Conservation (phyloP, 169 alveolate species). For the Plasmodium ovale region DNA sequence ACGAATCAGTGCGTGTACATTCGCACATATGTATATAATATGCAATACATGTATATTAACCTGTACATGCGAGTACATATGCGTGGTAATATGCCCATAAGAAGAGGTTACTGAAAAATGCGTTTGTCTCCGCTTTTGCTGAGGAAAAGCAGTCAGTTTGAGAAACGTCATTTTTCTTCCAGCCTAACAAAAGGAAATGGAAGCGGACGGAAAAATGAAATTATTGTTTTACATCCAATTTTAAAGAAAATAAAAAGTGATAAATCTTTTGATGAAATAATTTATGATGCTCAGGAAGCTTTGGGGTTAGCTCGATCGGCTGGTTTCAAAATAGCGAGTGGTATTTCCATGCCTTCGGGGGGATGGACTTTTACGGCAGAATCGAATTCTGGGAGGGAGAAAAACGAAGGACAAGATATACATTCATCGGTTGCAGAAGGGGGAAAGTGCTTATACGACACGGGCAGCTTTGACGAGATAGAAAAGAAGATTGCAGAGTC, state of each 20-base stretch:
- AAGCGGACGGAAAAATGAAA: no score
- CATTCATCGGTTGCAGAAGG: neutral
- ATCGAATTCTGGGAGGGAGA: neutral
- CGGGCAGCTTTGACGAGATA: neutral
- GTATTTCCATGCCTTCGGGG: constrained; percentile 74
- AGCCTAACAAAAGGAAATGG: no score
- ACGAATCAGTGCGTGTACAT: no score
- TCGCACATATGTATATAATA: no score
- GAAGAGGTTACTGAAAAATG: no score
- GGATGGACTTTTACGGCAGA: constrained; percentile 31
- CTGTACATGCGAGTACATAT: no score
- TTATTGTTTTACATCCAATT: constrained; percentile 67
- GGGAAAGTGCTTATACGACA: neutral
- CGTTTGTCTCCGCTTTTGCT: no score
- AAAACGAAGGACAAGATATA: constrained; percentile 3
- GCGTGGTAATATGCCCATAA: no score
- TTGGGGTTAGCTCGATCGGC: constrained; percentile 75
- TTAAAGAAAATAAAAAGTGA: constrained; percentile 26
- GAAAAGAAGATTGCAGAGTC: constrained; percentile 73
- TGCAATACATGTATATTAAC: no score
- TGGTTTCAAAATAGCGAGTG: constrained; percentile 57
- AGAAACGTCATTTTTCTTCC: no score
- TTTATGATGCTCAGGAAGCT: constrained; percentile 74
- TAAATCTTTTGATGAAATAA: constrained; percentile 38
- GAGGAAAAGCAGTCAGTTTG: no score